Evolutionary conservation across 2,329 filamentous ascomycete genomes (phyloP).

Genomic region (Trichoderma aggressivum): DNA sequence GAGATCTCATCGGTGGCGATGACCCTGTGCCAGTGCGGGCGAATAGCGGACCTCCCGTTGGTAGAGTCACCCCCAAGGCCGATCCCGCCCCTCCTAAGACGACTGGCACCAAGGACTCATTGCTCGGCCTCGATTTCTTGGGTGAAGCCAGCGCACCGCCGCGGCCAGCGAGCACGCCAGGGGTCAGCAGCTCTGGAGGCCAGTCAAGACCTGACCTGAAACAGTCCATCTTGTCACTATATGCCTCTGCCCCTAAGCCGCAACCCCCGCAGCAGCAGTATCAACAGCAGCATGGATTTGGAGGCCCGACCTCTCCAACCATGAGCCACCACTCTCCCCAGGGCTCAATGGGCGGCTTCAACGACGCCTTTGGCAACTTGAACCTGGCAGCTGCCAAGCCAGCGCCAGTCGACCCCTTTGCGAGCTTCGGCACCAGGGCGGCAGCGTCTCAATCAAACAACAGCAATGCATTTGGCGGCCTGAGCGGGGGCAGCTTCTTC

Average conservation of each 20-base stretch:
- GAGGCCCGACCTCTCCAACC: slow-evolving; percentile 59
- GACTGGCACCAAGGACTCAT: slow-evolving; percentile 77
- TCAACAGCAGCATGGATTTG: slow-evolving; percentile 57
- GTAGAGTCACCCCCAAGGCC: slow-evolving; percentile 57
- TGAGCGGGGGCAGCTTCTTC: slow-evolving; percentile 80
- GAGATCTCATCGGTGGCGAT: slow-evolving; percentile 81
- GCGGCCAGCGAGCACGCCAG: slow-evolving; percentile 77
- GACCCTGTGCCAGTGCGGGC: slow-evolving; percentile 66
- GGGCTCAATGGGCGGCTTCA: slow-evolving; percentile 59
- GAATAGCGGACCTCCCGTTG: slow-evolving; percentile 59
- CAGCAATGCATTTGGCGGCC: slow-evolving; percentile 45
- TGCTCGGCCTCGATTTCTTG: slow-evolving; percentile 91
- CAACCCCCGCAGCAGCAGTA: slow-evolving; percentile 52
- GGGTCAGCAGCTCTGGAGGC: slow-evolving; percentile 55
- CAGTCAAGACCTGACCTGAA: slow-evolving; percentile 90
- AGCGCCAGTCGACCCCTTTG: slow-evolving; percentile 53
- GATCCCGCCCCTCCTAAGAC: slow-evolving; percentile 63
- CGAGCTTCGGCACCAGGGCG: slow-evolving; percentile 47
- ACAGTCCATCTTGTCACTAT: slow-evolving; percentile 93
- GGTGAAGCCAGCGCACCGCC: slow-evolving; percentile 70
- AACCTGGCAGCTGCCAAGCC: slow-evolving; percentile 48
- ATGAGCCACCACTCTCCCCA: slow-evolving; percentile 49
- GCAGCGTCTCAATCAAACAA: slow-evolving; percentile 32
- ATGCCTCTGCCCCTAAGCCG: slow-evolving; percentile 79
- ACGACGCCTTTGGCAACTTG: slow-evolving; percentile 65